These are phyloP conservation scores for Dactylonectria macrodidyma DNA, from an alignment of 2,329 filamentous ascomycete genomes.

Conservation along the genomic window DNA sequence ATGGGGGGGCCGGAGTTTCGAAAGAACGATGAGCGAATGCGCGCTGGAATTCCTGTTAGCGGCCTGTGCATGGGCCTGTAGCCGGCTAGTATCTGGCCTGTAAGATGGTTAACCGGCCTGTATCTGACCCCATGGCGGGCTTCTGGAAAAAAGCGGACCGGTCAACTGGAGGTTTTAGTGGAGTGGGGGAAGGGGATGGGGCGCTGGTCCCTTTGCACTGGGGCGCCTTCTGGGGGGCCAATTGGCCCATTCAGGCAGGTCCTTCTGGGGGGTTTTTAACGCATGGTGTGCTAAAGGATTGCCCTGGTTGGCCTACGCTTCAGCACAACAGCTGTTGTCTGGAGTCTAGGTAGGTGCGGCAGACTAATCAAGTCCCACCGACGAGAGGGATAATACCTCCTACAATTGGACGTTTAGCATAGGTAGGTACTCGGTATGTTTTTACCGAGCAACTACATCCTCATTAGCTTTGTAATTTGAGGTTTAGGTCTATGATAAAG, in stretches of 20 bases:
- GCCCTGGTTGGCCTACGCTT: slow-evolving; percentile 9
- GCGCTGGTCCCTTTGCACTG: slow-evolving; percentile 13
- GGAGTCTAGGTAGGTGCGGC: too few species aligned
- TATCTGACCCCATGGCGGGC: slow-evolving; percentile 37
- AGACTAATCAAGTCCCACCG: too few species aligned
- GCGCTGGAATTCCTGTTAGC: background rate
- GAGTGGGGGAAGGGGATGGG: background rate
- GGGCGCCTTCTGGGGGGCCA: background rate
- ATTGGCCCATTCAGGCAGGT: slow-evolving; percentile 44
- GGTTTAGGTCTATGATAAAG: too few species aligned
- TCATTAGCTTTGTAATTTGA: too few species aligned
- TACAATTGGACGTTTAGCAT: background rate
- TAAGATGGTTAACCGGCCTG: too few species aligned
- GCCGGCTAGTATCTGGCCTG: too few species aligned
- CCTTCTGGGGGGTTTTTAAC: slow-evolving; percentile 20
- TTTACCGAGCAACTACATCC: too few species aligned
- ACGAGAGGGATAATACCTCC: background rate
- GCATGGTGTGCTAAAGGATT: slow-evolving; percentile 15
- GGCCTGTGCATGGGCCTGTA: slow-evolving; percentile 2
- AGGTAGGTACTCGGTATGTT: too few species aligned
- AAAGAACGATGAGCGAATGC: slow-evolving; percentile 16
- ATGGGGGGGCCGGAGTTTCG: slow-evolving; percentile 1
- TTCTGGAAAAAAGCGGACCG: slow-evolving; percentile 47
- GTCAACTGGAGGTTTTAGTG: slow-evolving; percentile 24
- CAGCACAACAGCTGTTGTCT: slow-evolving; percentile 3